Conservation (phyloP, 1,139 yeast genomes). For the Debaryomyces singareniensis region DNA sequence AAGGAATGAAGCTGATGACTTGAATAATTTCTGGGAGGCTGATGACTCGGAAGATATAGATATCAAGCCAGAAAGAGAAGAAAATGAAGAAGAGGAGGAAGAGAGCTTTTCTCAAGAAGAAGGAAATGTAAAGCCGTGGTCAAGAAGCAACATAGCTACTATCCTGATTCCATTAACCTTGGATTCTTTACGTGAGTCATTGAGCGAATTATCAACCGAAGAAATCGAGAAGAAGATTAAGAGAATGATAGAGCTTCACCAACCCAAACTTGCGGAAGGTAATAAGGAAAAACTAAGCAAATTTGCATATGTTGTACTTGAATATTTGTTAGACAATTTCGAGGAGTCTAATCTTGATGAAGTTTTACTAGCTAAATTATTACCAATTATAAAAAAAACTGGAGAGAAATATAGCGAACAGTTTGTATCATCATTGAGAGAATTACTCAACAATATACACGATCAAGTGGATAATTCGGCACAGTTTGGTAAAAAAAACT, state of each 20-base stretch:
- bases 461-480: constrained; percentile 29
- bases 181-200: constrained; percentile 37
- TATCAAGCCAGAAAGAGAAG: constrained; percentile 18
- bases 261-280: constrained; percentile 75
- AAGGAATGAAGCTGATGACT: constrained; percentile 63
- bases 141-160: background rate
- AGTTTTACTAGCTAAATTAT: constrained; percentile 32
- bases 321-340: constrained; percentile 52
- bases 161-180: constrained; percentile 52
- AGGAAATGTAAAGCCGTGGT: constrained; percentile 8
- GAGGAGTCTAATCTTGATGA: constrained; percentile 17
- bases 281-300: constrained; percentile 69
- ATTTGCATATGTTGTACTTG: constrained; percentile 60
- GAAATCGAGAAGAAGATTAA: constrained; percentile 31
- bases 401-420: constrained; percentile 62
- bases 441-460: constrained; percentile 39
- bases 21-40: constrained; percentile 54
- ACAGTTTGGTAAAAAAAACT: constrained; percentile 42
- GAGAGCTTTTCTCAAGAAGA: constrained; percentile 4
- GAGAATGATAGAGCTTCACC: constrained; percentile 54
- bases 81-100: constrained; percentile 14
- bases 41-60: constrained; percentile 42
- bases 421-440: constrained; percentile 44
- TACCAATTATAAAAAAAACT: constrained; percentile 48
- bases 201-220: constrained; percentile 33